Conservation (phyloP, 192 early-diverging fungal species). For the Mortierella hygrophila region DNA sequence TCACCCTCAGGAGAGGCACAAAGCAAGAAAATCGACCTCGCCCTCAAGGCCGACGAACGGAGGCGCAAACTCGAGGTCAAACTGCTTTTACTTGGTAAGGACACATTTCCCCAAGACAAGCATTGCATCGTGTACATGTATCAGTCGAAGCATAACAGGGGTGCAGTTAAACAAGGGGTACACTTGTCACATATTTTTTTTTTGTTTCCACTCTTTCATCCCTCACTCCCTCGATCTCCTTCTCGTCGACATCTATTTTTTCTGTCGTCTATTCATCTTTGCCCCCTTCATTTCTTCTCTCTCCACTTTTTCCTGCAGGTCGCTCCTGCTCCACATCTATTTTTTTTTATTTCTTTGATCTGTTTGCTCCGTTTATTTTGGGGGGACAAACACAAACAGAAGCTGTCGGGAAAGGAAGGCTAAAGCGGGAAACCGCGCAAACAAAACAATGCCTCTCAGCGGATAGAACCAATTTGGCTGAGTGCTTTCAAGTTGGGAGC, state of each 20-base stretch:
- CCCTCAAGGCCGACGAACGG: conserved; percentile 40
- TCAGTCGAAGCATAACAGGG: background rate
- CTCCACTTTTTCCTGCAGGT: background rate
- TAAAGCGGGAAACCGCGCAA: background rate
- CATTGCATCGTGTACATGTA: background rate
- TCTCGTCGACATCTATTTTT: background rate
- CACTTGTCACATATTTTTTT: too few relatives aligned
- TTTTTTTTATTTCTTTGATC: background rate
- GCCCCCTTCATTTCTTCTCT: background rate
- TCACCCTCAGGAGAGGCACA: conserved; percentile 29
- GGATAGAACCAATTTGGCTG: too few relatives aligned
- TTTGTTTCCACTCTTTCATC: too few relatives aligned
- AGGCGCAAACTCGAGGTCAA: conserved; percentile 50
- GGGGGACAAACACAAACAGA: background rate
- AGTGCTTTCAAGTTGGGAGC: too few relatives aligned
- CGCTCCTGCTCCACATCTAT: background rate
- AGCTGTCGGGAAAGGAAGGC: background rate
- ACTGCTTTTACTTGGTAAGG: conserved; percentile 49
- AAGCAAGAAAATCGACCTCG: conserved; percentile 42
- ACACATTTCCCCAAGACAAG: background rate
- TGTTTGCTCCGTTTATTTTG: background rate
- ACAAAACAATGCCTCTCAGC: background rate
- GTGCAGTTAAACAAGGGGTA: background rate
- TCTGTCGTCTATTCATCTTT: background rate
- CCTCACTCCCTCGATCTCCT: too few relatives aligned